These are phyloP conservation scores for Cercospora nicotianae DNA, from an alignment of 2,329 filamentous ascomycete genomes.

Conservation along the genomic window DNA sequence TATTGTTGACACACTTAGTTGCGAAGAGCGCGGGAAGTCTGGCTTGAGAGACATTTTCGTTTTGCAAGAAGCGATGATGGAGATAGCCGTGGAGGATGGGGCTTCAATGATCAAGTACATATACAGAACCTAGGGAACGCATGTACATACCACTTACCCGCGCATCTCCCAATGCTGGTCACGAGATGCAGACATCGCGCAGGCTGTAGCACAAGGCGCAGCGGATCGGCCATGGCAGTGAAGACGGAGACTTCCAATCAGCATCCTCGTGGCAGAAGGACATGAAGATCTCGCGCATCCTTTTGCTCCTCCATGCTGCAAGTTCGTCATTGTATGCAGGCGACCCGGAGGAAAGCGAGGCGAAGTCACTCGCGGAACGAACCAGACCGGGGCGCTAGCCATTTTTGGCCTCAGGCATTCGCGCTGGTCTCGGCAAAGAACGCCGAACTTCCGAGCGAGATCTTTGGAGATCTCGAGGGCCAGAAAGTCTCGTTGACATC, in stretches of 20 bases:
- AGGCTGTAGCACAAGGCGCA: constrained; percentile 1
- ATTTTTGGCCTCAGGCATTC: constrained; percentile 6
- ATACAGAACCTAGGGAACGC: not conserved
- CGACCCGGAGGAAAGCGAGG: too few species aligned
- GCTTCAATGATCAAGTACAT: not conserved
- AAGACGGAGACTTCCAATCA: not conserved
- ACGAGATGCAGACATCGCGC: not conserved
- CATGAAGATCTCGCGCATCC: constrained; percentile 1
- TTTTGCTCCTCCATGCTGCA: constrained; percentile 3
- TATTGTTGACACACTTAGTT: not conserved
- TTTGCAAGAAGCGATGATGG: not conserved
- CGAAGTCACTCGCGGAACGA: too few species aligned
- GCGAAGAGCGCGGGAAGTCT: not conserved
- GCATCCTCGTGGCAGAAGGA: too few species aligned
- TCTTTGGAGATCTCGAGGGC: constrained; percentile 17
- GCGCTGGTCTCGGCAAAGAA: not conserved
- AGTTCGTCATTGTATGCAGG: constrained; percentile 8
- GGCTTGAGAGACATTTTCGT: not conserved
- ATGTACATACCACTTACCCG: not conserved
- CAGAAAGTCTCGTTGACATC: constrained; percentile 11
- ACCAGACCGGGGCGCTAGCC: too few species aligned
- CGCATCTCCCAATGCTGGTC: not conserved
- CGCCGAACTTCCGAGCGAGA: constrained; percentile 17
- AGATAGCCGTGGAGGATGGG: not conserved
- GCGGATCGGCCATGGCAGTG: not conserved